Evolutionary conservation across 1,284 basidiomycete species (phyloP).

Genomic region (Tranzscheliella williamsii): DNA sequence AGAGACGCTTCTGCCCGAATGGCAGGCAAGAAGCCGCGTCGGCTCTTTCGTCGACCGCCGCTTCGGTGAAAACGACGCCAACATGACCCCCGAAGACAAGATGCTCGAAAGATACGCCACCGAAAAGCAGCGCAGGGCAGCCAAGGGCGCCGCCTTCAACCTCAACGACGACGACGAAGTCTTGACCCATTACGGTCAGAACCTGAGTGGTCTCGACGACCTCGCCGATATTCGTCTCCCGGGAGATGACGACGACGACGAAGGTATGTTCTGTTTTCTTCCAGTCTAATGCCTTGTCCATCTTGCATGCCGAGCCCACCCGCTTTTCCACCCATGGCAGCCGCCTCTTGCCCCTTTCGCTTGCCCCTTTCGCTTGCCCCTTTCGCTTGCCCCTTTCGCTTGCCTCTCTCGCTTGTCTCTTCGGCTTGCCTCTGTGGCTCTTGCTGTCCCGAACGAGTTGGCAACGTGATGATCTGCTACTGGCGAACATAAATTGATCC

Average conservation of each 20-base stretch:
- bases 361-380: no score
- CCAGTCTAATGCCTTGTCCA: no score
- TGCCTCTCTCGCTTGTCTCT: no score
- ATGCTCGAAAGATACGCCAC: slow-evolving; percentile 95
- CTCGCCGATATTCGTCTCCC: slow-evolving; percentile 70
- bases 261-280: slow-evolving; percentile 50
- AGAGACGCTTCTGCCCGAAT: slow-evolving; percentile 81
- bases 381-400: no score
- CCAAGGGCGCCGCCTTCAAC: slow-evolving; percentile 83
- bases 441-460: background rate
- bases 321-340: no score
- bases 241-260: slow-evolving; percentile 49
- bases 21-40: slow-evolving; percentile 72
- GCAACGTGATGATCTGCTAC: slow-evolving; percentile 46
- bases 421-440: no score
- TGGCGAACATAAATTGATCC: slow-evolving; percentile 46
- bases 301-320: no score
- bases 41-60: slow-evolving; percentile 91
- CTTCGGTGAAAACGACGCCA: slow-evolving; percentile 92
- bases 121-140: slow-evolving; percentile 66
- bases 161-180: slow-evolving; percentile 68
- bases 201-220: slow-evolving; percentile 79
- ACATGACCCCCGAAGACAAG: slow-evolving; percentile 88
- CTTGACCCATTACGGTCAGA: slow-evolving; percentile 91
- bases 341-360: no score